A percentile compares a stretch with the other conserved stretches of the same genome.
phyloP scores from a whole-genome alignment of 768 basidiomycete species.

The Lactarius hengduanensis region DNA sequence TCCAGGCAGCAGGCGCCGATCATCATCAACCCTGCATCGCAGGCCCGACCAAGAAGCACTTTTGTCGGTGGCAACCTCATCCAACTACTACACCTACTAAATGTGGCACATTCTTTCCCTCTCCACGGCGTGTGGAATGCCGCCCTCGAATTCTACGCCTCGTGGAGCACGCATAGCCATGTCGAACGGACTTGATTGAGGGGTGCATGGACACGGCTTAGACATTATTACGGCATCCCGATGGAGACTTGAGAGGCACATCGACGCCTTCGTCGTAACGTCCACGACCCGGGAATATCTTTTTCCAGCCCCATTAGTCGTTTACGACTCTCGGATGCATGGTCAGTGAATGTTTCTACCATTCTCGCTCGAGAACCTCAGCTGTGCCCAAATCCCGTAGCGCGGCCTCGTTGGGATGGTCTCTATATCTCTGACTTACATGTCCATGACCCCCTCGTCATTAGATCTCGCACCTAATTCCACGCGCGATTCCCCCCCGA shows the following conservation, averaged over 20 bases:
- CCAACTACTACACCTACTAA: slow-evolving; percentile 23
- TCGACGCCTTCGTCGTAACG: slow-evolving; percentile 1
- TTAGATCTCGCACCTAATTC: slow-evolving; percentile 3
- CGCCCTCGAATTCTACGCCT: neutral
- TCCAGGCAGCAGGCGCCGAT: slow-evolving; percentile 8
- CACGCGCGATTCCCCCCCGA: slow-evolving; percentile 9
- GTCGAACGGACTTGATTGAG: slow-evolving; percentile 10
- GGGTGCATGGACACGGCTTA: neutral
- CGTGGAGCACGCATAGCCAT: slow-evolving; percentile 5
- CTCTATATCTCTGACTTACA: slow-evolving; percentile 18
- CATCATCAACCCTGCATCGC: slow-evolving; percentile 3
- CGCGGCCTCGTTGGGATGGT: neutral
- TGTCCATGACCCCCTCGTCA: neutral
- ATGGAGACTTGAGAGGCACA: slow-evolving; percentile 10
- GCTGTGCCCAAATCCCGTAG: neutral
- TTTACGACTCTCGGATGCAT: neutral
- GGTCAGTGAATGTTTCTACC: neutral
- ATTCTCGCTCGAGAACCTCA: slow-evolving; percentile 1
- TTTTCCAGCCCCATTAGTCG: neutral
- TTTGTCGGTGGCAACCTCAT: slow-evolving; percentile 4
- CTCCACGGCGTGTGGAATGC: neutral
- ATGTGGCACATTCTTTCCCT: slow-evolving; percentile 18
- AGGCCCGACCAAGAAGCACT: slow-evolving; percentile 2
- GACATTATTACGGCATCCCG: slow-evolving; percentile 12
- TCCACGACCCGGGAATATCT: neutral